Conservation (phyloP, 352 stramenopile species). For the Globisporangium middletonii region DNA sequence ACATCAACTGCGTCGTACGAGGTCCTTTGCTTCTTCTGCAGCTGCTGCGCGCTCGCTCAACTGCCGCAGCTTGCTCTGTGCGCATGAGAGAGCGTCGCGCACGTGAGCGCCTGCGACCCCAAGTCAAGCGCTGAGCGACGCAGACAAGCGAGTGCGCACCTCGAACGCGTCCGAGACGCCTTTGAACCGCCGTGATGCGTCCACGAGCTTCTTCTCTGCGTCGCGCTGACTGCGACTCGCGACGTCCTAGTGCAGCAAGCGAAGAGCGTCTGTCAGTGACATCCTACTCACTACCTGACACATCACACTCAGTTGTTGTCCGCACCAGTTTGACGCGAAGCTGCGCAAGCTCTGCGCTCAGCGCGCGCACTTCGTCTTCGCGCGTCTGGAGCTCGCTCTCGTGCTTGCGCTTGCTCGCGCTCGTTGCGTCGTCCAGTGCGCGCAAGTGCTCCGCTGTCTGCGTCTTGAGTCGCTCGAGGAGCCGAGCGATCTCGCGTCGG, state of each 20-base stretch:
- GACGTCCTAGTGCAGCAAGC: conserved; percentile 24
- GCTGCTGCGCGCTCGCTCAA: conserved; percentile 37
- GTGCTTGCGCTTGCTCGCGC: conserved; percentile 24
- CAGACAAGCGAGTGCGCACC: conserved; percentile 5
- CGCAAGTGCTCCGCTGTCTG: conserved; percentile 50
- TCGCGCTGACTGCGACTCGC: conserved; percentile 42
- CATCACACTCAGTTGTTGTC: neutral
- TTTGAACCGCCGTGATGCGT: conserved; percentile 29
- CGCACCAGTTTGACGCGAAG: conserved; percentile 46
- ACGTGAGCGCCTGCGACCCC: too few relatives aligned
- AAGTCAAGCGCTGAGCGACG: too few relatives aligned
- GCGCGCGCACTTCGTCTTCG: conserved; percentile 43
- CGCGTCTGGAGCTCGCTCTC: conserved; percentile 34
- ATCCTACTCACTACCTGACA: neutral
- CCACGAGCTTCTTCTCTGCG: conserved; percentile 37
- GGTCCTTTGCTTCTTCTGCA: conserved; percentile 55
- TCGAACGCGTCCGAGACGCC: conserved; percentile 41
- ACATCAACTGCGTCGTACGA: conserved; percentile 19
- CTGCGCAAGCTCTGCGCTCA: conserved; percentile 43
- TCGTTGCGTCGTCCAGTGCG: conserved; percentile 31
- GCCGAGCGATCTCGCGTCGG: conserved; percentile 57
- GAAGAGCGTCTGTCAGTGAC: neutral
- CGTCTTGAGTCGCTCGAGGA: conserved; percentile 48
- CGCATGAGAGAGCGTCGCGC: neutral
- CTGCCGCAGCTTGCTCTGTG: conserved; percentile 17